Evolutionary conservation across 495 filamentous ascomycete species (phyloP), one percentile per base, ranked within the genome.

Genomic region (Cladorrhinum samala): DNA sequence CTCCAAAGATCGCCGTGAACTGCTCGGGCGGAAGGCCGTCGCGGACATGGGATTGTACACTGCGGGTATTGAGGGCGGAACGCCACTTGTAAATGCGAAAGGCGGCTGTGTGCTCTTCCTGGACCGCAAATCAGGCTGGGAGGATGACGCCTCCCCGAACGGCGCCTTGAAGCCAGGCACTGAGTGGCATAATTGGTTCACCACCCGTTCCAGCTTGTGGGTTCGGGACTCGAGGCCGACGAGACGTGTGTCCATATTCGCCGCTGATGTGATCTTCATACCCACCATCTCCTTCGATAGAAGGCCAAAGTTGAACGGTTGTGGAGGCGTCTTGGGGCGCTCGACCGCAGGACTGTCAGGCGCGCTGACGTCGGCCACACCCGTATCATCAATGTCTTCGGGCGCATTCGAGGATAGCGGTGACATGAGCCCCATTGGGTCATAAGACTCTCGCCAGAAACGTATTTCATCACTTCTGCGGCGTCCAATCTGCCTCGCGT

Each of bases 391-490:
- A 13, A 64, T 53, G 41, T 70, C 65, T n/a, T 60, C 62, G 7
- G 57, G 70, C 8, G 68, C 65, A 18, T 71, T 73, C 3, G 74
- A 77, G 21, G 75, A 72, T 44, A 77, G 57, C 13, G 76, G 72
- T 6, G 78, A 80, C 50, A 74, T 56, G 41, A 72, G 65, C 1
- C 67, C 68, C 8, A 23, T 30, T 47, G 68, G 68, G 25, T 73
- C 70, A 53, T 76, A 78, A 19, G 76, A 79, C 60, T 77, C 74
- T 39, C 78, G 69, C 78, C 78, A 81, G 55, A 76, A 79, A 18
- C 76, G 76, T 20, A 81, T 79, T 60, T 82, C 79, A 39, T 80
- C 79, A 54, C 77, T 80, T 14, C 77, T 69, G 37, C 78, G 71
- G 33, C 78, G 71, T 11, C 62, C 56, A 9, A 50, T 63, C 1